Evolutionary conservation across 208 protist species (phyloP).

Genomic region (Trypanosoma cruzi): DNA sequence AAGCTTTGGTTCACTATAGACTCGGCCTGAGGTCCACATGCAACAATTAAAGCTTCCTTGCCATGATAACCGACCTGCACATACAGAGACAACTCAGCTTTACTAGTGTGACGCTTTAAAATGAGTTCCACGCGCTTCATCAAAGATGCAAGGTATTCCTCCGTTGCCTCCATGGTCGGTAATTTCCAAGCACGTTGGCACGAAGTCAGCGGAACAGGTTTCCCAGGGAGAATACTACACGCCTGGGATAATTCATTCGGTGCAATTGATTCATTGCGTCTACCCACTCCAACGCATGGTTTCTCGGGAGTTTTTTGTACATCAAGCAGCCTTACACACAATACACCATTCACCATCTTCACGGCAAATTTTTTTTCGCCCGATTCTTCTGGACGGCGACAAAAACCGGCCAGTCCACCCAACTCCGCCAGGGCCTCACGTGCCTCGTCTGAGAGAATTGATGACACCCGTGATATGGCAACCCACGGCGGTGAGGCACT

Average conservation of each 20-base stretch:
- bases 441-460: slow-evolving; percentile 23
- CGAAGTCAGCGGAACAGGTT: slow-evolving; percentile 9
- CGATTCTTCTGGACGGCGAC: neutral
- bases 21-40: neutral
- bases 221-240: slow-evolving; percentile 15
- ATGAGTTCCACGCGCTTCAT: slow-evolving; percentile 8
- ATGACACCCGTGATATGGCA: slow-evolving; percentile 23
- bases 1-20: neutral
- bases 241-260: neutral
- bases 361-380: slow-evolving; percentile 4
- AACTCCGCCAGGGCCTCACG: slow-evolving; percentile 15
- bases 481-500: slow-evolving; percentile 7
- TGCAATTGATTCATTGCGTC: neutral
- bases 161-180: neutral
- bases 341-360: slow-evolving; percentile 24
- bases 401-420: slow-evolving; percentile 23
- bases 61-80: slow-evolving; percentile 22
- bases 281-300: neutral
- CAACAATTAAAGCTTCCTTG: slow-evolving; percentile 1
- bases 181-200: slow-evolving; percentile 29
- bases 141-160: neutral
- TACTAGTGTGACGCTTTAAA: neutral
- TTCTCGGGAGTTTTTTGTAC: neutral
- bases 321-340: slow-evolving; percentile 15
- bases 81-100: neutral